Evolutionary conservation across 345 rosid genomes (phyloP).

Genomic region (Rhizophora apiculata): DNA sequence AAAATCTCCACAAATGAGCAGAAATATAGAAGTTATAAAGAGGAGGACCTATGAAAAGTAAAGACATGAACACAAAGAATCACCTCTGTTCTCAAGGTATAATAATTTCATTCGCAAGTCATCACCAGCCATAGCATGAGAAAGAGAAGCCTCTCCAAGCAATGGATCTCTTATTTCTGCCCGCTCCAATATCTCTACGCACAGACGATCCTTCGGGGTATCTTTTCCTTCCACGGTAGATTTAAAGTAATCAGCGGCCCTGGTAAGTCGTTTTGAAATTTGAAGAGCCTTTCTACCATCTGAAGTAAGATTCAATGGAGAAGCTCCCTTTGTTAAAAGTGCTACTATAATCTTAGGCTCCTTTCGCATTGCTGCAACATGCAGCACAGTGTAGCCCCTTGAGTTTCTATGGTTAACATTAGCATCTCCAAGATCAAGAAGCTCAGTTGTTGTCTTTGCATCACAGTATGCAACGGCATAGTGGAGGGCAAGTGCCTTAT

Average conservation of each 20-base stretch:
- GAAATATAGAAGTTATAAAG: background rate
- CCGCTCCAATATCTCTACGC: conserved; percentile 77
- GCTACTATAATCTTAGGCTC: conserved; percentile 76
- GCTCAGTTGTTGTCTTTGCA: conserved; percentile 66
- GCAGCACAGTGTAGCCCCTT: conserved; percentile 75
- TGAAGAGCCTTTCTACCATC: conserved; percentile 78
- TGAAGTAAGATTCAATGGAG: conserved; percentile 50
- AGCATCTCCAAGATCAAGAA: conserved; percentile 69
- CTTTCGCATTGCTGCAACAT: conserved; percentile 72
- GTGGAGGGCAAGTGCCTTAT: conserved; percentile 69
- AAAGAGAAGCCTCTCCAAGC: conserved; percentile 56
- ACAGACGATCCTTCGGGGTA: conserved; percentile 55
- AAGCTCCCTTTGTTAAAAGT: conserved; percentile 73
- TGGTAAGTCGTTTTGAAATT: conserved; percentile 61
- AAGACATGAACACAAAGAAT: conserved; percentile 3
- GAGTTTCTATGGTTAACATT: conserved; percentile 55
- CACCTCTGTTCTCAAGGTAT: conserved; percentile 87
- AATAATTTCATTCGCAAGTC: conserved; percentile 62
- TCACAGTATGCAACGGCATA: conserved; percentile 80
- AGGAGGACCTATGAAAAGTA: background rate
- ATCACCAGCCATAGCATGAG: conserved; percentile 71
- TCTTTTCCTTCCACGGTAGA: conserved; percentile 54
- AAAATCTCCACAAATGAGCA: too few species aligned
- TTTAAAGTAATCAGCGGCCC: conserved; percentile 49
- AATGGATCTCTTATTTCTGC: conserved; percentile 58